Base-by-base conservation (phyloP, 2,329 filamentous ascomycete species). In the Bipolaris cookei region DNA sequence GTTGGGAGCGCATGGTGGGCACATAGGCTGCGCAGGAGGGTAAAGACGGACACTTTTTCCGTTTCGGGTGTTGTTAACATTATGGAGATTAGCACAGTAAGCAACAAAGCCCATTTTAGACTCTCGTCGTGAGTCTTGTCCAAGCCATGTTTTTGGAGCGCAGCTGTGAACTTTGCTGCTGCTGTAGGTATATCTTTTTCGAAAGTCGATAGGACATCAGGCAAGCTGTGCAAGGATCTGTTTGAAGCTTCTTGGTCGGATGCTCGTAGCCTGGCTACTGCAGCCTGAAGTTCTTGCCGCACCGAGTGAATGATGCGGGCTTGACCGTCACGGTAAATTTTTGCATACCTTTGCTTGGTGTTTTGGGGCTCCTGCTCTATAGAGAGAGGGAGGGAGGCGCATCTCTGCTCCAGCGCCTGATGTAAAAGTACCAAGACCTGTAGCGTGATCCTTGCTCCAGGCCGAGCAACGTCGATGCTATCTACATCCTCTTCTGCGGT, bases 291-390 rank as follows among this genome's bases (percentile, higher is more conserved):
- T 50, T 74, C 67, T 6, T 25, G 13, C 4, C 63, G 61, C 3
- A 73, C 63, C 6, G 61, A 54, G 38, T 72, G 62, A 18, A 75
- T 63, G 48, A 74, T 67, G 2, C 54, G 64, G 2, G 68, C 67
- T 63, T 82, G 80, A 6, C 77, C 71, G 42, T 76, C 69, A 18
- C 80, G 76, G 60, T 81, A 82, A 6, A 78, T 76, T 35, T 71
- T 72, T 2, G 79, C 78, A 43, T 75, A 75, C 23, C 61, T 66
- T 64, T 81, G 79, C 52, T 74, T 78, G 2, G 63, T 43, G 58
- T 79, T 81, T 2, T 44, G 44, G 4, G 62, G 62, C 3, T 45
- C 11, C 2, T 32, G 34, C 2, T 51, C 8, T 4, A 58, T 20
- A 4, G 37, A 23, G 1, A 66, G 54, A 1, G 68, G 66, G 1